These are phyloP conservation scores for Talaromyces sp. DNA, from an alignment of 2,329 filamentous ascomycete genomes.

Conservation along the genomic window DNA sequence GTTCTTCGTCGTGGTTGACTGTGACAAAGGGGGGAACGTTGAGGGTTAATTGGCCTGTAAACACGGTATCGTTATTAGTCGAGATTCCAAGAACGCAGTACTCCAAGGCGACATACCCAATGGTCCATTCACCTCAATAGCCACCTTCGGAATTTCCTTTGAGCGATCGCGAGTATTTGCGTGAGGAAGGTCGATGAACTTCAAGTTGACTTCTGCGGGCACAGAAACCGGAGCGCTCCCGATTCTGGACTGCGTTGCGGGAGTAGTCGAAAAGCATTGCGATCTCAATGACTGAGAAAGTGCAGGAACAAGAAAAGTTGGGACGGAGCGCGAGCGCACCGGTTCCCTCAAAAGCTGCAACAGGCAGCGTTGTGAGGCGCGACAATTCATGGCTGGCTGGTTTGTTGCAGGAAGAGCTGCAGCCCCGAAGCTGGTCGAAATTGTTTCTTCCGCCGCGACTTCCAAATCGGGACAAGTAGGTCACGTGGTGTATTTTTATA, in stretches of 20 bases:
- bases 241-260: constrained; percentile 70
- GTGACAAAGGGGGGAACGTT: constrained; percentile 74
- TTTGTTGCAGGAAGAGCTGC: constrained; percentile 18
- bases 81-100: neutral
- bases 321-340: constrained; percentile 52
- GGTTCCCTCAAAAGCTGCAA: constrained; percentile 52
- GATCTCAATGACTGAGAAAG: constrained; percentile 47
- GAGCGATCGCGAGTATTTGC: constrained; percentile 57
- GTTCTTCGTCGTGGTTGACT: constrained; percentile 62
- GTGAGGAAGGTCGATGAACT: constrained; percentile 59
- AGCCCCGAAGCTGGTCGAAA: constrained; percentile 23
- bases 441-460: constrained; percentile 24
- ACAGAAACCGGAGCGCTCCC: constrained; percentile 75
- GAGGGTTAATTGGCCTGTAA: constrained; percentile 66
- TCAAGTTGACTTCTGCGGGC: constrained; percentile 76
- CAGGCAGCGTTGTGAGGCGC: constrained; percentile 56
- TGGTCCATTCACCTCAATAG: constrained; percentile 73
- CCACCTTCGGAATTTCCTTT: constrained; percentile 57
- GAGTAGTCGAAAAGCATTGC: constrained; percentile 68
- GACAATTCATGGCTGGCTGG: constrained; percentile 45
- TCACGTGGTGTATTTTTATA: constrained; percentile 5
- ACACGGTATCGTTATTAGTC: neutral
- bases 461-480: constrained; percentile 1
- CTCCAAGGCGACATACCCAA: constrained; percentile 53
- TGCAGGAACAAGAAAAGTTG: constrained; percentile 68